phyloP scores from a whole-genome alignment of 192 early-diverging fungal species.

The Umbelopsis sp. region DNA sequence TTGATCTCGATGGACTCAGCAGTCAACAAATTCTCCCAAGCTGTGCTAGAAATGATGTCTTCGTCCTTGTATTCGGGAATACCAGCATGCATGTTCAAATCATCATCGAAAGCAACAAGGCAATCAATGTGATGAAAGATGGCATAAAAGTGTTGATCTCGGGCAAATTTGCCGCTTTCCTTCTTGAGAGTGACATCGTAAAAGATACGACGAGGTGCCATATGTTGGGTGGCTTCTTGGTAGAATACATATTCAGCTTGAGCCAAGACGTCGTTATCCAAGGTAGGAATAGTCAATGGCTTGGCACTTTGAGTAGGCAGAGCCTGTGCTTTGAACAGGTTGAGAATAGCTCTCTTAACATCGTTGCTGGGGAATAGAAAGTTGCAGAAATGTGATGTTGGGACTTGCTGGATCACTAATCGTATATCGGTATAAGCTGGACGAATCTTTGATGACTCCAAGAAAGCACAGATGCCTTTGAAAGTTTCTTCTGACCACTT shows the following conservation, averaged over 20 bases:
- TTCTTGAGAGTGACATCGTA: conserved; percentile 30
- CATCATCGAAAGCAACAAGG: conserved; percentile 30
- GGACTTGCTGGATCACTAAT: conserved; percentile 20
- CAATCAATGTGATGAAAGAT: conserved; percentile 22
- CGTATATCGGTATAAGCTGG: conserved; percentile 19
- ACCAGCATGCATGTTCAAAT: conserved; percentile 26
- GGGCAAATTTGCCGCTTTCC: conserved; percentile 15
- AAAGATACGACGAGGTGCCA: conserved; percentile 29
- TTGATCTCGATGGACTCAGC: conserved; percentile 20
- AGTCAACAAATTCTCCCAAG: conserved; percentile 14
- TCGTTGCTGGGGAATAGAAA: conserved; percentile 19
- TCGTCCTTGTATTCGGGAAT: conserved; percentile 27
- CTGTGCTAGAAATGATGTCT: conserved; percentile 12
- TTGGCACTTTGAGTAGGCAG: background rate
- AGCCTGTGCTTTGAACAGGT: conserved; percentile 20
- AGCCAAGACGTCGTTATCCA: conserved; percentile 21
- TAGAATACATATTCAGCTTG: conserved; percentile 14
- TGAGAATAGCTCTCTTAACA: conserved; percentile 21
- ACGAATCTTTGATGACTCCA: conserved; percentile 21
- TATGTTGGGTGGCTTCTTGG: background rate
- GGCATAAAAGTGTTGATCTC: conserved; percentile 17
- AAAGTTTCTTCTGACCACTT: conserved; percentile 15
- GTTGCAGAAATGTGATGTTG: conserved; percentile 28
- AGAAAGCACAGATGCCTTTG: conserved; percentile 22
- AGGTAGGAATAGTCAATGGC: background rate